Base-by-base conservation (phyloP, 1,284 basidiomycete species). In the Papiliotrema laurentii region DNA sequence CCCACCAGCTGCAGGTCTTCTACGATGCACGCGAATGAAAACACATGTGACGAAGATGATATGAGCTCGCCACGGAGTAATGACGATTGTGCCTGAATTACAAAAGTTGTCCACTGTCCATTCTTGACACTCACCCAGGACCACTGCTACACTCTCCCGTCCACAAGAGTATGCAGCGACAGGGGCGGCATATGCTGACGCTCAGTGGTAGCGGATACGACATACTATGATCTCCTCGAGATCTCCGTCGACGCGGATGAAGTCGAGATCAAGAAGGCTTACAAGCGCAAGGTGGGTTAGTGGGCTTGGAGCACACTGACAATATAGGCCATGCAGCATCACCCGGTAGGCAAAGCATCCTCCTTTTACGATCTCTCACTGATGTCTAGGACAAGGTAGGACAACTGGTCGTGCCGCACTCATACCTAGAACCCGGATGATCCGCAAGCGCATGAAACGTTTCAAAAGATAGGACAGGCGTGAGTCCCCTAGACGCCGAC, bases 401-500 rank as follows among this genome's bases (percentile, higher is more conserved):
- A 18, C 9, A 19, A 13, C 9, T 16, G n/a, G 4, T 38, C 3
- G 3, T 10, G 14, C 14, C 7, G 4, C 5, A 16, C n/a, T 4
- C 14, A 6, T 42, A 13, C 24, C 24, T 42, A 75, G 69, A 75
- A 75, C 52, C 71, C 73, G 7, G 72, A 72, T 49, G 58, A 69
- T 54, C 69, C 66, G 57, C 84, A 84, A 27, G 82, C 82, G 37
- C 79, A 84, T 48, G 72, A 73, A 60, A 87, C 84, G 50, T 94
- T 94, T 62, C 90, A 94, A 69, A 86, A 88, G 60, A 85, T 94
- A 72, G 85, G 82, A 39, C 84, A 87, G 26, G 91, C 91, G 81
- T 89, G 66, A 56, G 85, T 80, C 3, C 22, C n/a, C 13, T 18
- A 16, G 30, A 16, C 35, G 14, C 34, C 9, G 7, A 10, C 6